A percentile compares a stretch with the other conserved stretches of the same genome.
Evolutionary conservation across 768 basidiomycete genomes (phyloP).

Genomic region (Trametes elegans): DNA sequence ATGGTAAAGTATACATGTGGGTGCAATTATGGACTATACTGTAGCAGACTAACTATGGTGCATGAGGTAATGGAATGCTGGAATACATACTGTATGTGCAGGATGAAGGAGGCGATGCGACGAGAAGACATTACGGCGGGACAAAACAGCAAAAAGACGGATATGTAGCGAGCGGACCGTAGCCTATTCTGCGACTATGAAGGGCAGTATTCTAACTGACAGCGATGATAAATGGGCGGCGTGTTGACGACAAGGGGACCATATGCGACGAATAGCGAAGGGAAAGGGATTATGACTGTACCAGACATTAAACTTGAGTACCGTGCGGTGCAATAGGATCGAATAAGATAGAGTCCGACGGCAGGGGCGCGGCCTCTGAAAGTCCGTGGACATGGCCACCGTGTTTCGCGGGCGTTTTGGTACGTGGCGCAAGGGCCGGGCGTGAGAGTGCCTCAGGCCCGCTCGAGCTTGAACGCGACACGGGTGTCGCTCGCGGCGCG

Average conservation of each 20-base stretch:
- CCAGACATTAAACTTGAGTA: constrained; percentile 20
- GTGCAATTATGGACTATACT: constrained; percentile 19
- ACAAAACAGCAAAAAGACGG: constrained; percentile 19
- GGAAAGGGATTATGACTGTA: constrained; percentile 15
- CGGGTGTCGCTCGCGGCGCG: constrained; percentile 70
- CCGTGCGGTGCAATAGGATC: constrained; percentile 20
- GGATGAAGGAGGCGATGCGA: constrained; percentile 18
- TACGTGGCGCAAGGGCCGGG: constrained; percentile 1
- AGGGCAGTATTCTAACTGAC: constrained; percentile 19
- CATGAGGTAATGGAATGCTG: constrained; percentile 18
- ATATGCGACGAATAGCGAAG: constrained; percentile 16
- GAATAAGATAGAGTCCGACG: constrained; percentile 22
- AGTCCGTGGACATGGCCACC: constrained; percentile 9
- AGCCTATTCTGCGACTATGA: constrained; percentile 22
- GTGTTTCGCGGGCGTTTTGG: constrained; percentile 18
- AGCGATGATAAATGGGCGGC: constrained; percentile 13
- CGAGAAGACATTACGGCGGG: constrained; percentile 10
- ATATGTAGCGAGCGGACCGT: constrained; percentile 19
- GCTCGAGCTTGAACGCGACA: constrained; percentile 73
- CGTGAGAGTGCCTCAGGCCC: constrained; percentile 29
- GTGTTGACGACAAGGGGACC: constrained; percentile 5
- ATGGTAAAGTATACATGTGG: constrained; percentile 18
- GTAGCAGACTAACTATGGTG: constrained; percentile 18
- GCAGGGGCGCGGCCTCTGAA: constrained; percentile 10
- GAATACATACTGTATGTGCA: constrained; percentile 23